A percentile compares a stretch with the other conserved stretches of the same genome.
Evolutionary conservation across 192 early-diverging fungal genomes (phyloP).

Genomic region (Paraglomus brasilianum): DNA sequence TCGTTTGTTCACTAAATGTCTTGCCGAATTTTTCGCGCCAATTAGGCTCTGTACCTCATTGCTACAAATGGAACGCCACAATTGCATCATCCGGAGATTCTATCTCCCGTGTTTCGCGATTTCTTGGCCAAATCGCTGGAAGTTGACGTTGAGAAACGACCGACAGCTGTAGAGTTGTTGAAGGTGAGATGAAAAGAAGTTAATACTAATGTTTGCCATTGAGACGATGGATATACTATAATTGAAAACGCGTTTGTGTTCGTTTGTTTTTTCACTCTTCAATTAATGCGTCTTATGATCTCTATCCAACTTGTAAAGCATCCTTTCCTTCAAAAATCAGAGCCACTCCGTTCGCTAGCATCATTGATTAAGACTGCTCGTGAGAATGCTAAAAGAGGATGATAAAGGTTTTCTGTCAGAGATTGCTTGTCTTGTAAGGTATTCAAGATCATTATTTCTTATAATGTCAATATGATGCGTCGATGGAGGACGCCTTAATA

Average conservation of each 20-base stretch:
- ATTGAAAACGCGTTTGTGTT: too few relatives aligned
- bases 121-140: conserved; percentile 82
- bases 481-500: too few relatives aligned
- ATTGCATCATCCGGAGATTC: conserved; percentile 81
- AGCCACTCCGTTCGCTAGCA: conserved; percentile 74
- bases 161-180: conserved; percentile 75
- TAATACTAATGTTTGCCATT: too few relatives aligned
- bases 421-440: too few relatives aligned
- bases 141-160: conserved; percentile 80
- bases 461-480: too few relatives aligned
- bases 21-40: conserved; percentile 23
- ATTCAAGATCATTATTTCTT: too few relatives aligned
- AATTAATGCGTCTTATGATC: too few relatives aligned
- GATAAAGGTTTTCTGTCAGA: neutral
- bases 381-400: conserved; percentile 44
- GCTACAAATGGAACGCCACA: conserved; percentile 94
- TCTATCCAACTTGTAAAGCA: conserved; percentile 45
- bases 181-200: conserved; percentile 2
- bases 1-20: neutral
- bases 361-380: conserved; percentile 78
- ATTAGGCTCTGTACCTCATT: conserved; percentile 89
- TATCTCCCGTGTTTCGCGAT: conserved; percentile 74
- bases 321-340: conserved; percentile 82
- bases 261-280: too few relatives aligned
- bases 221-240: too few relatives aligned